These are phyloP conservation scores for Ganoderma meredithae DNA, from an alignment of 1,284 basidiomycete genomes.

Conservation along the genomic window DNA sequence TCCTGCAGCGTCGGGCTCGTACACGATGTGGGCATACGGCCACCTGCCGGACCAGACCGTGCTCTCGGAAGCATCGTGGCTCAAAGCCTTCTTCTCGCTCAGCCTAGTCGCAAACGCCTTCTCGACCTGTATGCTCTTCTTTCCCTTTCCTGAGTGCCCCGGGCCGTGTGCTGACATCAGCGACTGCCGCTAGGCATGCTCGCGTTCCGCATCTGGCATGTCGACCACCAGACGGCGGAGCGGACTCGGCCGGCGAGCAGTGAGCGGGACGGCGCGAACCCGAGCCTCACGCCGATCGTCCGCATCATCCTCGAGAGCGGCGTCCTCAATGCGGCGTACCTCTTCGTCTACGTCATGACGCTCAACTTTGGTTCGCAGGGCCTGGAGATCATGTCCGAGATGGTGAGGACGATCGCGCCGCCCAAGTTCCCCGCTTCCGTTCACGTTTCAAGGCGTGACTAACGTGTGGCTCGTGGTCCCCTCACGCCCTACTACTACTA, in stretches of 20 bases:
- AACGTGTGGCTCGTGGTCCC: too few species aligned
- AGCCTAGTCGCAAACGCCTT: constrained; percentile 33
- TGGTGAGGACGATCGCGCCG: constrained; percentile 20
- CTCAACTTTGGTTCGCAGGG: constrained; percentile 22
- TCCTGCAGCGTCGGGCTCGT: background rate
- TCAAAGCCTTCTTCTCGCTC: constrained; percentile 29
- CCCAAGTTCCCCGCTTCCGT: too few species aligned
- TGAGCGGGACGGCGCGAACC: background rate
- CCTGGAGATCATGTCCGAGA: constrained; percentile 33
- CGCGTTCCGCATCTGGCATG: constrained; percentile 28
- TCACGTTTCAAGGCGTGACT: too few species aligned
- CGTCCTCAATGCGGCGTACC: constrained; percentile 29
- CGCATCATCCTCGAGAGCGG: constrained; percentile 33
- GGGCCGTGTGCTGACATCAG: background rate
- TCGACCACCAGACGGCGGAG: constrained; percentile 12
- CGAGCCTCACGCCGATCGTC: constrained; percentile 23
- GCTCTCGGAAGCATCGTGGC: constrained; percentile 16
- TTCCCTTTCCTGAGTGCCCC: background rate
- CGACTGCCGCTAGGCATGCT: constrained; percentile 20
- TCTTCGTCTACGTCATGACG: constrained; percentile 29
- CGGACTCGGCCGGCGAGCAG: too few species aligned
- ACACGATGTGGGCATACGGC: constrained; percentile 20
- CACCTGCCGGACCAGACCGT: constrained; percentile 17
- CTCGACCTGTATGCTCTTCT: constrained; percentile 23
- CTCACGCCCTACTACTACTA: background rate